Base-by-base conservation (phyloP, 495 filamentous ascomycete species). In the Lepidopterella palustris region DNA sequence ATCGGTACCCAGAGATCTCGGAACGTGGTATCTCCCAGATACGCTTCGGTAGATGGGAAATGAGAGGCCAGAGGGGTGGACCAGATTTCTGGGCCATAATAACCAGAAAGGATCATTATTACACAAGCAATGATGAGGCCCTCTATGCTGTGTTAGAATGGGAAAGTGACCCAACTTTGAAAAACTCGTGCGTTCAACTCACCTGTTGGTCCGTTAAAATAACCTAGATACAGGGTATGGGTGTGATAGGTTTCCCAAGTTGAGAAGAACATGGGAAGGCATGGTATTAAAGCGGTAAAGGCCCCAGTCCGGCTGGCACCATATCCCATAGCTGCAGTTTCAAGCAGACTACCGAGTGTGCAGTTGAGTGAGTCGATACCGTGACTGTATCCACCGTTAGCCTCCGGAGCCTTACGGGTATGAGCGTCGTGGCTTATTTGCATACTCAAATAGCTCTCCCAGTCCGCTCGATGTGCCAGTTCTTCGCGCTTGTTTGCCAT, bases 221-320 rank as follows among this genome's bases (percentile, higher is more conserved):
- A 91, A 31, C 93, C 93, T 3, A 98, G 85, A 71, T 97, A 98
- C 1, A 98, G 78, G 0, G 95, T 97, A 72, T 98, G 93, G 0
- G 93, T 96, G 73, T 98, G 93, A 72, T 96, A 98, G 2, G 93
- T 98, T 72, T 98, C 93, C 93, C 93, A 98, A 6, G 93, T 98
- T 4, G 92, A 97, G 76, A 97, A 96, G 78, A 96, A 97, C 93
- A 98, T 98, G 23, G 93, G 89, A 8, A 98, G 76, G 63, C 90
- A 95, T 1, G 93, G 95, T 54, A 91, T 82, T 35, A 97, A 74
- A 11, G 92, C 91, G 0, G 93, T 98, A 71, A 93, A 95, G 47
- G 91, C 87, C 63, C 93, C 93, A 5, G 89, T 81, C 55, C 82
- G 81, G 8, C 86, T 86, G 8, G 87, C 80, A 39, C 93, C 93